These are phyloP conservation scores for Fusarium ambrosium DNA, from an alignment of 2,329 filamentous ascomycete genomes.

Conservation along the genomic window DNA sequence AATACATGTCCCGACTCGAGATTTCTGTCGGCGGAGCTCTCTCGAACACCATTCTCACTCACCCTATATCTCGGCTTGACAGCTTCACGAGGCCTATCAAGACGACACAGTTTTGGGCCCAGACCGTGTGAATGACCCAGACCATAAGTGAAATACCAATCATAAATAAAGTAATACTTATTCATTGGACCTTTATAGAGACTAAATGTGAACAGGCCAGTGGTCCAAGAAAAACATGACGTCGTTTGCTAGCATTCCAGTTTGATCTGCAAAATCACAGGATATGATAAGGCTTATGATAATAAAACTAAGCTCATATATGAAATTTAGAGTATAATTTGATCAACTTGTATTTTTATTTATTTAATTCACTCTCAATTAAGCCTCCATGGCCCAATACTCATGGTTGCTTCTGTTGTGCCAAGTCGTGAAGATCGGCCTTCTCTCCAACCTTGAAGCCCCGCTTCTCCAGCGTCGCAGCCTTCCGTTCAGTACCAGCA, in stretches of 20 bases:
- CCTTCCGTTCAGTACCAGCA: neutral
- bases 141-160: neutral
- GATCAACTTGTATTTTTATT: too few species aligned
- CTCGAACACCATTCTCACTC: neutral
- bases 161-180: neutral
- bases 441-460: conserved; percentile 25
- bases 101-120: neutral
- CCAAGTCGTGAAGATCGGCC: conserved; percentile 14
- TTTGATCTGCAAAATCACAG: too few species aligned
- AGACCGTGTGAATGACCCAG: neutral
- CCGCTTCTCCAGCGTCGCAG: neutral
- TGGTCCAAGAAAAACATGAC: too few species aligned
- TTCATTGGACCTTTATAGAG: neutral
- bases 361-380: too few species aligned
- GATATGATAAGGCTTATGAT: too few species aligned
- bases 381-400: too few species aligned
- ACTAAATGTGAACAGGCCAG: neutral
- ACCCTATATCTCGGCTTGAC: neutral
- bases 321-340: too few species aligned
- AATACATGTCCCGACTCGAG: neutral
- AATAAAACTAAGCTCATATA: too few species aligned
- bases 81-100: neutral
- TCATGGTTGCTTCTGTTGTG: conserved; percentile 16
- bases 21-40: neutral
- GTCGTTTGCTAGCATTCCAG: too few species aligned